Evolutionary conservation across 2,329 filamentous ascomycete genomes (phyloP).

Genomic region (Nemania serpens): DNA sequence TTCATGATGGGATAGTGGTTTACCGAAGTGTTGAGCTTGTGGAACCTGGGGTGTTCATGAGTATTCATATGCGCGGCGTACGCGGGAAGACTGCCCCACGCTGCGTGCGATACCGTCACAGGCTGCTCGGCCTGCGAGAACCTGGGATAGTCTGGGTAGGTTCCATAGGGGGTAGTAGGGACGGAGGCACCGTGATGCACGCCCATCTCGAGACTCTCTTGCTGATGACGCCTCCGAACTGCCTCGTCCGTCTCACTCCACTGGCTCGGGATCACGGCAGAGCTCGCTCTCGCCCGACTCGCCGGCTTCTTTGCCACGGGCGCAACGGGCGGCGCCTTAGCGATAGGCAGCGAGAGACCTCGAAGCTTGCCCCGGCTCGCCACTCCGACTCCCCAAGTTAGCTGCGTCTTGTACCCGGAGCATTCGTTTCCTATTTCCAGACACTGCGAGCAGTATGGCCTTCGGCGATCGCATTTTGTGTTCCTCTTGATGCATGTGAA

Average conservation of each 20-base stretch:
- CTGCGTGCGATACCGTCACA: slow-evolving; percentile 46
- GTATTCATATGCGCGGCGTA: slow-evolving; percentile 50
- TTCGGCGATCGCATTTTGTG: slow-evolving; percentile 84
- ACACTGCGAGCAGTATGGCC: slow-evolving; percentile 95
- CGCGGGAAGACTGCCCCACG: slow-evolving; percentile 52
- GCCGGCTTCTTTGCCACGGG: slow-evolving; percentile 55
- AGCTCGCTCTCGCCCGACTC: slow-evolving; percentile 52
- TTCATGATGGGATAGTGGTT: slow-evolving; percentile 51
- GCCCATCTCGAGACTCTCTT: slow-evolving; percentile 46
- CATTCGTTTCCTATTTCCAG: slow-evolving; percentile 90
- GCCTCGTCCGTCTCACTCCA: slow-evolving; percentile 48
- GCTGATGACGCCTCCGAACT: slow-evolving; percentile 41
- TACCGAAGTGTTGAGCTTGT: slow-evolving; percentile 48
- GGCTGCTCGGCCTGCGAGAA: slow-evolving; percentile 54
- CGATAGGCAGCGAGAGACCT: slow-evolving; percentile 77
- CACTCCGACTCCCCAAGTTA: slow-evolving; percentile 96
- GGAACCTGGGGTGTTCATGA: slow-evolving; percentile 49
- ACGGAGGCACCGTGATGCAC: slow-evolving; percentile 49
- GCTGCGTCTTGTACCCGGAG: slow-evolving; percentile 92
- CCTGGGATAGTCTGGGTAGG: slow-evolving; percentile 56
- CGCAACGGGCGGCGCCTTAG: slow-evolving; percentile 62
- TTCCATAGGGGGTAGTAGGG: slow-evolving; percentile 41
- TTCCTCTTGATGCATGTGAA: slow-evolving; percentile 87
- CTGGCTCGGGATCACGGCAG: slow-evolving; percentile 45
- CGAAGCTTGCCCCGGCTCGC: slow-evolving; percentile 94